Percentiles rank a stretch among this genome's conserved stretches.
Evolutionary conservation across 2,329 filamentous ascomycete genomes (phyloP).

Genomic region (Cercospora citrullina): DNA sequence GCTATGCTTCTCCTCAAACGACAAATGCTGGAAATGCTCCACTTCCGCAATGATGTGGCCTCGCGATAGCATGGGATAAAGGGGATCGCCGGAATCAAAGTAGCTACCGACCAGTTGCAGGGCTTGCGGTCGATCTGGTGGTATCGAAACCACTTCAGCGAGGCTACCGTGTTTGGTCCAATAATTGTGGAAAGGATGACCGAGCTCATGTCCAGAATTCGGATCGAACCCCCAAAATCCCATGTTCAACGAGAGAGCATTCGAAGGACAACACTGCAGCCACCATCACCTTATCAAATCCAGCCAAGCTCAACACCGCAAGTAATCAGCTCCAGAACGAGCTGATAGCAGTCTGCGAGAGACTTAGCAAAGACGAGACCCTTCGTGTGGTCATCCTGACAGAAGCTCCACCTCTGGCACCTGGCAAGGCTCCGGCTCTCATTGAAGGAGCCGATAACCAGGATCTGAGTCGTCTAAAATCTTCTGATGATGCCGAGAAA

Average conservation of each 20-base stretch:
- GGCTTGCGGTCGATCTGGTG: not conserved
- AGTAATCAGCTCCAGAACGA: not conserved
- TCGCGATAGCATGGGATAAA: not conserved
- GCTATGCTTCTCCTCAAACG: not conserved
- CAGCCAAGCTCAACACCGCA: not conserved
- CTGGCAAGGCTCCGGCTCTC: not conserved
- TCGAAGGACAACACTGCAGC: not conserved
- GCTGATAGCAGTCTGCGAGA: not conserved
- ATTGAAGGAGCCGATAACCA: not conserved
- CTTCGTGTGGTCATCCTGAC: not conserved
- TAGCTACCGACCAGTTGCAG: not conserved
- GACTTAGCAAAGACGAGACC: not conserved
- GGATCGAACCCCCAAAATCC: not conserved
- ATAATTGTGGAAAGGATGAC: not conserved
- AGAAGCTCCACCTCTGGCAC: not conserved
- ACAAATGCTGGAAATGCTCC: not conserved
- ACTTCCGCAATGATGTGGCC: not conserved
- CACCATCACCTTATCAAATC: not conserved
- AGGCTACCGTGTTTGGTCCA: not conserved
- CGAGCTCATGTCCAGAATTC: not conserved
- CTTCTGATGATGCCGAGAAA: not conserved
- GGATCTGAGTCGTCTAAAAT: not conserved
- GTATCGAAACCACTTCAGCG: not conserved
- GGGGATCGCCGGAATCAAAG: not conserved
- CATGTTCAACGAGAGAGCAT: not conserved